Conservation (phyloP, 2,329 filamentous ascomycete genomes). For the Beauveria sp. region DNA sequence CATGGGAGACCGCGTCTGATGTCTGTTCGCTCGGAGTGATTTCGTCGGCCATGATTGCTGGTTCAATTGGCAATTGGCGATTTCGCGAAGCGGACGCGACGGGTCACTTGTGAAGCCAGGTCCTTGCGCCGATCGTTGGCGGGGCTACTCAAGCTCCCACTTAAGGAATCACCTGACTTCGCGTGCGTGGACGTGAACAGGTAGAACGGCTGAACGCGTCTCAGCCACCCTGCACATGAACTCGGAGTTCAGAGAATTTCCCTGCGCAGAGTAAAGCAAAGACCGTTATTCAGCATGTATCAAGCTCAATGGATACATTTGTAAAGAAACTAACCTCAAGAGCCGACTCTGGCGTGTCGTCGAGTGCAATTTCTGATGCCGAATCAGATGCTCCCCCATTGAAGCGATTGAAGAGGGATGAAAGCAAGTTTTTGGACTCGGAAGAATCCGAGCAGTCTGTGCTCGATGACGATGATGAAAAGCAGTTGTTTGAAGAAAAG, state of each 20-base stretch:
- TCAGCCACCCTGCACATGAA: background rate
- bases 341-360: background rate
- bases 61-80: background rate
- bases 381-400: slow-evolving; percentile 14
- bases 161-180: slow-evolving; percentile 10
- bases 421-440: slow-evolving; percentile 16
- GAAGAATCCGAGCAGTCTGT: slow-evolving; percentile 18
- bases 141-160: background rate
- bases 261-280: background rate
- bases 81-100: slow-evolving; percentile 1
- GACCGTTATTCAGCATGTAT: background rate
- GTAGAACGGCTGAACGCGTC: background rate
- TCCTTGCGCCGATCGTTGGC: background rate
- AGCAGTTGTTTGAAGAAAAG: slow-evolving; percentile 18
- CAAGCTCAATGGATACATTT: slow-evolving; percentile 3
- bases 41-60: slow-evolving; percentile 24
- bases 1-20: background rate
- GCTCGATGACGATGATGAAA: slow-evolving; percentile 13
- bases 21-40: slow-evolving; percentile 15
- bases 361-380: background rate
- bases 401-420: slow-evolving; percentile 26
- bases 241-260: background rate
- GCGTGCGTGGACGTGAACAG: slow-evolving; percentile 1
- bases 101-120: background rate
- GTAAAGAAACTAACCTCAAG: slow-evolving; percentile 13